Evolutionary conservation across 148 eudicot genomes (phyloP), one percentile per base, ranked within the genome.

Genomic region (Nepenthes mirabilis): DNA sequence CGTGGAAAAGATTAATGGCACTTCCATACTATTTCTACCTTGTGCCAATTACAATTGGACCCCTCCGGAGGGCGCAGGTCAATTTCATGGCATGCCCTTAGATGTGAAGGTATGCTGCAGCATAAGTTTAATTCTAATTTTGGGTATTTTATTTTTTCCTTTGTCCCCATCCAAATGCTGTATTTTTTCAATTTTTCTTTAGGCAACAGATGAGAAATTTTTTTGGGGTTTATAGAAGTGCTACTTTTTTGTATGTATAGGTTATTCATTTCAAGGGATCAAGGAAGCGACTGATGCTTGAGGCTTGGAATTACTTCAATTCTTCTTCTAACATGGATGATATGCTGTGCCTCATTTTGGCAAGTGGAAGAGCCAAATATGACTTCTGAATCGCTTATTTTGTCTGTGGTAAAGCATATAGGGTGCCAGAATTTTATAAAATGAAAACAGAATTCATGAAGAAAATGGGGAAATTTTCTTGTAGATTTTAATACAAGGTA

Each of bases 61-160:
- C 58, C 99, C 99, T 60, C 99, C 99, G 33, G 99, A 91, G 61
- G 99, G 97, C 12, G 96, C 95, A 33, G 96, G 99, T 66, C 98
- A 93, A 65, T 93, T 93, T 80, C 98, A 83, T 68, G 98, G 98
- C 71, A 88, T 91, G 96, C 96, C 97, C 11, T 72, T 93, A 64
- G 97, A 89, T 82, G 99, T 89, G 36, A 93, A 89, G 96, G 99
- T 91, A 74, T 13, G 34, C 37, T 58, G 2, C 36, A 37, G 54
- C 43, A 33, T 50, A 48, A 37, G 23, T 58, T 12, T 2, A 9
- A 12, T n/a, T 49, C 52, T 32, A 33, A 11, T 58, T 47, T 40
- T 54, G 5, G 23, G 7, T 43, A n/a, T 55, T 57, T 12, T 58
- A 0, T 2, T 14, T 66, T 50, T 43, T 9, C 23, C 51, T 14